phyloP scores from a whole-genome alignment of 805 yeast genomes.

The Ogataea haglerorum region DNA sequence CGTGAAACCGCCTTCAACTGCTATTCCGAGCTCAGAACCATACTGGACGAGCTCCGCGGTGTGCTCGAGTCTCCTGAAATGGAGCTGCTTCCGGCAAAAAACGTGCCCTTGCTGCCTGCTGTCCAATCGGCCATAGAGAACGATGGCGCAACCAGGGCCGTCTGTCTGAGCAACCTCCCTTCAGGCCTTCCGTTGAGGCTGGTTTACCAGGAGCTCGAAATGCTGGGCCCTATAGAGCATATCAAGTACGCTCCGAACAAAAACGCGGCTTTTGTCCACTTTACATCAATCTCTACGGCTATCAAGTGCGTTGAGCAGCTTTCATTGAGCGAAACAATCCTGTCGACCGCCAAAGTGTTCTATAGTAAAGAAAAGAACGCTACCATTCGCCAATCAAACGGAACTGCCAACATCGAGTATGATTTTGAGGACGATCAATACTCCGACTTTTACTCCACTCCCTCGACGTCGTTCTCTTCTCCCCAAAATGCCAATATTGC shows the following conservation, averaged over 20 bases:
- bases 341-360: conserved; percentile 25
- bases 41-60: conserved; percentile 21
- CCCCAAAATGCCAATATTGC: conserved; percentile 17
- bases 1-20: conserved; percentile 20
- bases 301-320: conserved; percentile 42
- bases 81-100: conserved; percentile 31
- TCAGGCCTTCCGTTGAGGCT: conserved; percentile 19
- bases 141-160: conserved; percentile 32
- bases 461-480: conserved; percentile 28
- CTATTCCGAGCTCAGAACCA: conserved; percentile 14
- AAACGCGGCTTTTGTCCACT: conserved; percentile 35
- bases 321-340: conserved; percentile 23
- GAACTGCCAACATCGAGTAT: conserved; percentile 9
- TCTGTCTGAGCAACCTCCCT: conserved; percentile 27
- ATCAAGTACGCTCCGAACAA: conserved; percentile 26
- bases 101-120: conserved; percentile 28
- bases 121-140: conserved; percentile 29
- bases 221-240: conserved; percentile 42
- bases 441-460: conserved; percentile 23
- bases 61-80: conserved; percentile 38
- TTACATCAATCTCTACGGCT: conserved; percentile 44
- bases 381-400: conserved; percentile 3
- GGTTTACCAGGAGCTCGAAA: conserved; percentile 32
- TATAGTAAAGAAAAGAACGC: conserved; percentile 30
- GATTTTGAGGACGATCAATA: conserved; percentile 10